Evolutionary conservation across 192 early-diverging fungal species (phyloP), one percentile per base, ranked within the genome.

Genomic region (Spizellomyces punctatus): DNA sequence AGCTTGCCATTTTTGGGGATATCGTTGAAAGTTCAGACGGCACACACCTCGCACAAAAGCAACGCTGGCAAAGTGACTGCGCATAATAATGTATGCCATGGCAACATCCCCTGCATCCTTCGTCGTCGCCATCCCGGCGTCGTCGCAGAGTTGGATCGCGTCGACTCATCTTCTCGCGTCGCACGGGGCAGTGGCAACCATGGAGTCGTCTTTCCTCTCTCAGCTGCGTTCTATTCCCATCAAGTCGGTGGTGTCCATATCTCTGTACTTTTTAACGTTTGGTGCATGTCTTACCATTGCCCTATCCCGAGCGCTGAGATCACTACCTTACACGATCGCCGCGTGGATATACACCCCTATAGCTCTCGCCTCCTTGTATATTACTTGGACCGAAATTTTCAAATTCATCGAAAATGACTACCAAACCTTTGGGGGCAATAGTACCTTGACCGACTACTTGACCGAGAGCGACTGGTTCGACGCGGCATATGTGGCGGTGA

Each of bases 351-450:
- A 52, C 27, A 27, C 48, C 6, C 69, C 62, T 6, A 12, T 64
- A 8, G 67, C 75, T n/a, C 12, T 70, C 19, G 63, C 54, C 9
- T 41, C 68, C 21, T 44, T 76, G 42, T 71, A 64, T 21, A 49
- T 71, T 14, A 76, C 75, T 8, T 76, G 75, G 75, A 46, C 44
- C 16, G 50, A 66, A n/a, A 76, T 76, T 17, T 16, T 71, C 36
- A n/a, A 10, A 14, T 76, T 58, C 22, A 49, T 76, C 44, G 44
- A 58, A 45, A 47, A 59, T n/a, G 69, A 68, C 61, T 65, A 47
- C 43, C 14, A 10, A 17, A 66, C 56, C 4, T 50, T 48, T 36
- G 54, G 17, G 8, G 48, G 50, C 2, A 22, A 68, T 55, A 56
- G 14, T 8, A 17, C 16, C 64, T 43, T 74, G 44, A 46, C 52